Evolutionary conservation across 495 filamentous ascomycete genomes (phyloP).

Genomic region (Annulohypoxylon bovei): DNA sequence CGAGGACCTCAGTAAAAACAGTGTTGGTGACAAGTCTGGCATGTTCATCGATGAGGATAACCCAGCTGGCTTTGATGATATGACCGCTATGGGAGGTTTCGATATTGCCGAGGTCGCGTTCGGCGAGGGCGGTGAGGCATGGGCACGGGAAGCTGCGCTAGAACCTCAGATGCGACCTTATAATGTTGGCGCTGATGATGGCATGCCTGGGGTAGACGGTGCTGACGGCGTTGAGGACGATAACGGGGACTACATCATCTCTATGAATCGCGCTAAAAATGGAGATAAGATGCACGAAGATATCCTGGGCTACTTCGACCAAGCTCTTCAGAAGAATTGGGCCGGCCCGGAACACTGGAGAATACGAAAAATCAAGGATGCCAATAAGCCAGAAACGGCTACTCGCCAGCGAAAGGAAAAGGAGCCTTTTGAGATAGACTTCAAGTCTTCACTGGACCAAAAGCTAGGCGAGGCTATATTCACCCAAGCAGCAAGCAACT

Average conservation of each 20-base stretch:
- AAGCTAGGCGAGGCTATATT: conserved; percentile 82
- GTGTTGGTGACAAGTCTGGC: conserved; percentile 68
- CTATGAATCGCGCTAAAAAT: conserved; percentile 69
- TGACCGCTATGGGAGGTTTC: conserved; percentile 77
- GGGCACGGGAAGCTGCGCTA: conserved; percentile 73
- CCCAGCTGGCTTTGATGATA: conserved; percentile 81
- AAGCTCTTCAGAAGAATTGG: conserved; percentile 96
- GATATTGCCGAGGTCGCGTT: conserved; percentile 76
- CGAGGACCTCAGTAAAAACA: conserved; percentile 61
- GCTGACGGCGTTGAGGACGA: conserved; percentile 68
- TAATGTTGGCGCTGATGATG: conserved; percentile 62
- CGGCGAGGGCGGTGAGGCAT: conserved; percentile 78
- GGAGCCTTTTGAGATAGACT: conserved; percentile 95
- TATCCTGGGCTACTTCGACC: conserved; percentile 96
- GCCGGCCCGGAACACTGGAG: conserved; percentile 99
- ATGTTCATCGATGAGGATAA: conserved; percentile 88
- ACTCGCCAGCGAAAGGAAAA: conserved; percentile 85
- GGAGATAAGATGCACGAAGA: conserved; percentile 81
- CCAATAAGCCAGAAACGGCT: conserved; percentile 67
- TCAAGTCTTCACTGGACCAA: conserved; percentile 74
- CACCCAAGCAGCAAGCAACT: conserved; percentile 81
- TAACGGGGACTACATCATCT: conserved; percentile 73
- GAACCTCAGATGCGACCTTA: conserved; percentile 71
- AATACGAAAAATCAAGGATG: conserved; percentile 91
- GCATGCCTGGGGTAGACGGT: conserved; percentile 64